phyloP scores from a whole-genome alignment of 805 yeast genomes.

The Metschnikowia sp. region DNA sequence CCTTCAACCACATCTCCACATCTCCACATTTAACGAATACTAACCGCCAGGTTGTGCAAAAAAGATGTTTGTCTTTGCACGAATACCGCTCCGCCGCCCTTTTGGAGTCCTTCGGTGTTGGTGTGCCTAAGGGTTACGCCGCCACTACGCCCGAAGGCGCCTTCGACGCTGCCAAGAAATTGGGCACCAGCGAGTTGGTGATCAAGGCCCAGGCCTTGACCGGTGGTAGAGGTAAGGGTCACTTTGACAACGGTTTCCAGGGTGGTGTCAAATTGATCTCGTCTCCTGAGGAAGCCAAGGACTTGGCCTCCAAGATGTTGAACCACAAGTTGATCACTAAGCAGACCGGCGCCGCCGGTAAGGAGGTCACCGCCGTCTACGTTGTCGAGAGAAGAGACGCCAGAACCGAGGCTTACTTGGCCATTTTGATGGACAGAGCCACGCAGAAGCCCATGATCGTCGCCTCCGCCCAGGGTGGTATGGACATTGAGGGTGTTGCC shows the following conservation, averaged over 20 bases:
- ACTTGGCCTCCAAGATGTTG: conserved; percentile 85
- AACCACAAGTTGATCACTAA: conserved; percentile 92
- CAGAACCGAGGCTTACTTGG: conserved; percentile 90
- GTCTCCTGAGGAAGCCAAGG: conserved; percentile 81
- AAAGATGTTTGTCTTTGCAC: conserved; percentile 84
- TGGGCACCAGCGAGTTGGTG: conserved; percentile 79
- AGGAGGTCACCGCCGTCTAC: conserved; percentile 94
- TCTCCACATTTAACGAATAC: conserved; percentile 12
- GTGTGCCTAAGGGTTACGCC: conserved; percentile 88
- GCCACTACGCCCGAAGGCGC: conserved; percentile 91
- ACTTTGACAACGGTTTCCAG: conserved; percentile 90
- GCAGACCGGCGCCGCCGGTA: conserved; percentile 97
- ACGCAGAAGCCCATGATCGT: conserved; percentile 89
- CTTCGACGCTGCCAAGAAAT: conserved; percentile 69
- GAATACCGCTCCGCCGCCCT: conserved; percentile 94
- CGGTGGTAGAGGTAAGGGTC: conserved; percentile 99
- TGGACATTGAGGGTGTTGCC: conserved; percentile 99
- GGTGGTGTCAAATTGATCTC: conserved; percentile 94
- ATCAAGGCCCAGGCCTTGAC: conserved; percentile 98
- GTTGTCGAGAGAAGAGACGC: conserved; percentile 93
- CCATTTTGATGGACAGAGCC: conserved; percentile 91
- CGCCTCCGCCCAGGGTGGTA: conserved; percentile 98
- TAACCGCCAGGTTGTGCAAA: conserved; percentile 29
- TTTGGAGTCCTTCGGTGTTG: conserved; percentile 77
- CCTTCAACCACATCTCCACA: too few relatives aligned